Evolutionary conservation across 1,139 yeast genomes (phyloP).

Genomic region (Neolecta irregularis): DNA sequence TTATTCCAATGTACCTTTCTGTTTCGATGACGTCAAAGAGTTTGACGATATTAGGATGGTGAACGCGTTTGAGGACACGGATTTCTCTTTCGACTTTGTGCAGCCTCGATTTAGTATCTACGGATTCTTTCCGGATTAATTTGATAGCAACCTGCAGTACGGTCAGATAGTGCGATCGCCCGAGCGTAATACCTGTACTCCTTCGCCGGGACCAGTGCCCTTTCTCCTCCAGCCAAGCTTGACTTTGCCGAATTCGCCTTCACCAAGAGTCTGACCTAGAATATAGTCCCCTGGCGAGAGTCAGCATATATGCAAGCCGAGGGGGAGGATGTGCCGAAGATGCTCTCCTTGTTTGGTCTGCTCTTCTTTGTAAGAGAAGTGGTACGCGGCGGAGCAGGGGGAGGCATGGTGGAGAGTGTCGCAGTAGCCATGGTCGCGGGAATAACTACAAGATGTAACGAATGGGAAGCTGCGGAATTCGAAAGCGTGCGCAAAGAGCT

Average conservation of each 20-base stretch:
- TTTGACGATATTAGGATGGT: conserved; percentile 86
- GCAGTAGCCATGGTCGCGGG: too few relatives aligned
- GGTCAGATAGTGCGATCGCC: conserved; percentile 3
- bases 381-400: too few relatives aligned
- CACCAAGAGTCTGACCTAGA: conserved; percentile 88
- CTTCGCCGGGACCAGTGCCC: conserved; percentile 25
- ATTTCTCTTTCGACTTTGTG: conserved; percentile 85
- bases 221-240: conserved; percentile 92
- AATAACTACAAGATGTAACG: too few relatives aligned
- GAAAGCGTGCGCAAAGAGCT: too few relatives aligned
- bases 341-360: too few relatives aligned
- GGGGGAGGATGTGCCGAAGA: too few relatives aligned
- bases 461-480: too few relatives aligned
- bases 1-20: conserved; percentile 91
- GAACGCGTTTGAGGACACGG: conserved; percentile 66
- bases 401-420: too few relatives aligned
- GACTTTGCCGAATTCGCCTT: conserved; percentile 95
- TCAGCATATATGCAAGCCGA: too few relatives aligned
- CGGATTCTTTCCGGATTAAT: conserved; percentile 72
- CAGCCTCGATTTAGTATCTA: conserved; percentile 49
- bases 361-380: too few relatives aligned
- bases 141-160: conserved; percentile 71
- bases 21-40: conserved; percentile 86
- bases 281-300: conserved; percentile 85
- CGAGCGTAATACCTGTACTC: neutral